These are phyloP conservation scores for Peribolospora kevripleyi DNA, from an alignment of 768 basidiomycete species.

Conservation along the genomic window DNA sequence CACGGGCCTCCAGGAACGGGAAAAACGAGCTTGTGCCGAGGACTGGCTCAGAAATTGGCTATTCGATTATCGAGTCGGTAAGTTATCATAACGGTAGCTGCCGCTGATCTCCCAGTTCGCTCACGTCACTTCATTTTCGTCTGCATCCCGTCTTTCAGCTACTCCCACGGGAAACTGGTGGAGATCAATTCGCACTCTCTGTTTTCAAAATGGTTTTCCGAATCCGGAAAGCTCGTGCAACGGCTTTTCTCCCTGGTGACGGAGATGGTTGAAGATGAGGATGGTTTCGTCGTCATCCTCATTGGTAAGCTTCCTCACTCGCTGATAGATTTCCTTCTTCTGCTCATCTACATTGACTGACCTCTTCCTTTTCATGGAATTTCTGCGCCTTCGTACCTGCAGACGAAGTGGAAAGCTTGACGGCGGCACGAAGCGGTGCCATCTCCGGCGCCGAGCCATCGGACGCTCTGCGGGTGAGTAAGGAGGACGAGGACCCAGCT, in stretches of 20 bases:
- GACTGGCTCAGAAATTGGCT: slow-evolving; percentile 80
- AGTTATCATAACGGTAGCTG: slow-evolving; percentile 7
- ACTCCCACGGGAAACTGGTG: slow-evolving; percentile 59
- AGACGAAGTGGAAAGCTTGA: slow-evolving; percentile 95
- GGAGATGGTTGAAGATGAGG: slow-evolving; percentile 77
- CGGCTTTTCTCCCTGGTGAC: slow-evolving; percentile 67
- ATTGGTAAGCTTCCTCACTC: slow-evolving; percentile 34
- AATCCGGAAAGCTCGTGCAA: slow-evolving; percentile 94
- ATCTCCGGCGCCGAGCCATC: slow-evolving; percentile 90
- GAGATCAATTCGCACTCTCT: slow-evolving; percentile 97
- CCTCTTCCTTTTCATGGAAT: no score
- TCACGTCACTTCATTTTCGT: background rate
- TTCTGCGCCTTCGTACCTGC: background rate
- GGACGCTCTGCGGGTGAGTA: slow-evolving; percentile 60
- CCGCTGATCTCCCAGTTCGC: background rate
- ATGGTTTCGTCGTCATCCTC: slow-evolving; percentile 71
- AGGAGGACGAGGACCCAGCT: no score
- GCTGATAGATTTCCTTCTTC: background rate
- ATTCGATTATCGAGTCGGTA: slow-evolving; percentile 69
- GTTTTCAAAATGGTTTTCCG: slow-evolving; percentile 97
- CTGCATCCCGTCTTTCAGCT: slow-evolving; percentile 27
- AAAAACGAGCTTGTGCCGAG: slow-evolving; percentile 83
- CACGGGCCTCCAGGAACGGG: slow-evolving; percentile 97
- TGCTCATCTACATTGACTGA: background rate
- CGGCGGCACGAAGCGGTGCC: slow-evolving; percentile 77